These are phyloP conservation scores for Zalaria obscura DNA, from an alignment of 2,329 filamentous ascomycete species.

Conservation along the genomic window DNA sequence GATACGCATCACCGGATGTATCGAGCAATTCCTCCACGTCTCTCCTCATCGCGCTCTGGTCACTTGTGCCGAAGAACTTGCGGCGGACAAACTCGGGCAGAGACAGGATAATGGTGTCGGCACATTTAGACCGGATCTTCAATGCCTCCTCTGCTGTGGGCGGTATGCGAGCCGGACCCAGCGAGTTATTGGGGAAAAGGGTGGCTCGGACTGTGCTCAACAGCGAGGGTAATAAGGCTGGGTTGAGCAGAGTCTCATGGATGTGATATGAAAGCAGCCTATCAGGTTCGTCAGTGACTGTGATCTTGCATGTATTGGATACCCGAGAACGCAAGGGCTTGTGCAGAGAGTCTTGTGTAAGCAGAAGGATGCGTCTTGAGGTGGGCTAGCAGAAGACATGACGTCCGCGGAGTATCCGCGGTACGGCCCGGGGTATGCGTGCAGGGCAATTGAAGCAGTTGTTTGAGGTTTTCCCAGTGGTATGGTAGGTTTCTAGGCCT, in stretches of 20 bases:
- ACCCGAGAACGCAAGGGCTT: too few relatives aligned
- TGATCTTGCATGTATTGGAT: too few relatives aligned
- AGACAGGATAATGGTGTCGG: slow-evolving; percentile 38
- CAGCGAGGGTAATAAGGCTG: slow-evolving; percentile 28
- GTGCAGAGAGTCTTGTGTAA: too few relatives aligned
- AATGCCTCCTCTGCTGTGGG: slow-evolving; percentile 46
- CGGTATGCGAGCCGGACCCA: slow-evolving; percentile 47
- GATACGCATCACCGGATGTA: slow-evolving; percentile 67
- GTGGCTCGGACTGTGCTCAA: slow-evolving; percentile 60
- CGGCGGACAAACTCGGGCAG: slow-evolving; percentile 32
- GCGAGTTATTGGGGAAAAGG: slow-evolving; percentile 75
- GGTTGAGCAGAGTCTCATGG: slow-evolving; percentile 25
- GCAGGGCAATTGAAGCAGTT: too few relatives aligned
- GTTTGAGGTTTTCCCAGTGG: too few relatives aligned
- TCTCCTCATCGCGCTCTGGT: slow-evolving; percentile 24
- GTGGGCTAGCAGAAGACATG: too few relatives aligned
- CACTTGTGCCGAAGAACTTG: slow-evolving; percentile 26
- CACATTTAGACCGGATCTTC: slow-evolving; percentile 52
- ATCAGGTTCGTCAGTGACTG: slow-evolving; percentile 1
- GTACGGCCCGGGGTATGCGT: too few relatives aligned
- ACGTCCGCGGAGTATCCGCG: too few relatives aligned
- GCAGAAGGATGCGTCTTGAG: too few relatives aligned
- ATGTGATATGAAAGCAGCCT: slow-evolving; percentile 33
- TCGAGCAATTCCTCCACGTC: slow-evolving; percentile 48
- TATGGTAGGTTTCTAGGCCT: too few relatives aligned